phyloP scores from a whole-genome alignment of 106 monocot species.

The Dendrobium officinale region DNA sequence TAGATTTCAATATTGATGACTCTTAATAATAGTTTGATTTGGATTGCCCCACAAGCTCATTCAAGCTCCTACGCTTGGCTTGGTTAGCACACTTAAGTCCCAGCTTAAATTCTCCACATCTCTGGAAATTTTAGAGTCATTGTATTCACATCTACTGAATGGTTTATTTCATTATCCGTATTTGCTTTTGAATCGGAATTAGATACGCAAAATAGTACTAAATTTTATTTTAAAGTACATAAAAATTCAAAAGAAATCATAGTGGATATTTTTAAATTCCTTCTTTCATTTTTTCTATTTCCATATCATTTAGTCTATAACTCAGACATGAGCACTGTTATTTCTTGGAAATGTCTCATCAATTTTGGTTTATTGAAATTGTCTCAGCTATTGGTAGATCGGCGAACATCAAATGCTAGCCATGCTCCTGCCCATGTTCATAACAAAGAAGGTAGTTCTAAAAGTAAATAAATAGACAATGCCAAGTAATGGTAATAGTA shows the following conservation, averaged over 20 bases:
- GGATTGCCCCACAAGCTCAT: too few species aligned
- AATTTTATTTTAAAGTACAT: background rate
- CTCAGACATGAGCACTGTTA: background rate
- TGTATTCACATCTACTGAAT: background rate
- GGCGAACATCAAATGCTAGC: conserved; percentile 21
- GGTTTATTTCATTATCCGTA: background rate
- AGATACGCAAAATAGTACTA: background rate
- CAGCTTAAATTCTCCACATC: too few species aligned
- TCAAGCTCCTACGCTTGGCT: too few species aligned
- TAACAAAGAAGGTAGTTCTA: conserved; percentile 35
- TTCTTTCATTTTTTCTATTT: background rate
- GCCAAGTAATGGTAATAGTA: background rate
- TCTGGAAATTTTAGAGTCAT: too few species aligned
- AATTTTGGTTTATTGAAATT: background rate
- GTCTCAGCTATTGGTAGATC: conserved; percentile 39
- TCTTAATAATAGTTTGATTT: too few species aligned
- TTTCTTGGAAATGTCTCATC: background rate
- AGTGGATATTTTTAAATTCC: background rate
- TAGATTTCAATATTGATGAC: too few species aligned
- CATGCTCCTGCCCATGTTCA: conserved; percentile 28
- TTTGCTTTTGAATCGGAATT: background rate
- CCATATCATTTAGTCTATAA: background rate
- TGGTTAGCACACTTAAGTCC: too few species aligned
- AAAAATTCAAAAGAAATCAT: background rate
- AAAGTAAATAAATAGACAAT: background rate